These are phyloP conservation scores for Rhizophora mangle DNA, from an alignment of 345 rosid genomes.

Conservation along the genomic window DNA sequence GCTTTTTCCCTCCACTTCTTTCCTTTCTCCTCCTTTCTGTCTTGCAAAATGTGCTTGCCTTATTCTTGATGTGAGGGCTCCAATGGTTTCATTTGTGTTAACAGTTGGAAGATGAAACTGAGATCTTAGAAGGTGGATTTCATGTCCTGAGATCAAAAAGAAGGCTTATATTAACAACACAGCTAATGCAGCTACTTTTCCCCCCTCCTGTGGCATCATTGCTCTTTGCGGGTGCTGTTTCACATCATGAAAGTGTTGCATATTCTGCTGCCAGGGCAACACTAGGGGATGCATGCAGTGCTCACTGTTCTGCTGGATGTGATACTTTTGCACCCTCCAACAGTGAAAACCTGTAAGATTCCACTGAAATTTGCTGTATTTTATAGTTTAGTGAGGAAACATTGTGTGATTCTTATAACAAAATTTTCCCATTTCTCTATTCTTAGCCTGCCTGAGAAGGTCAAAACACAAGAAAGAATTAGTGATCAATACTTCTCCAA, in stretches of 20 bases:
- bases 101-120: conserved; percentile 64
- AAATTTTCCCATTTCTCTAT: not conserved
- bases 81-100: conserved; percentile 23
- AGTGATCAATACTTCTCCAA: conserved; percentile 46
- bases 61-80: conserved; percentile 5
- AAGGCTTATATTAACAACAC: conserved; percentile 72
- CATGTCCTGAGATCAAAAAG: conserved; percentile 55
- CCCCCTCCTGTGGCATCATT: conserved; percentile 51
- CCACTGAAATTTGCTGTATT: not conserved
- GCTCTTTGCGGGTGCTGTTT: conserved; percentile 44
- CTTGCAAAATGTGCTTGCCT: not conserved
- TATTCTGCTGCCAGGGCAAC: conserved; percentile 55
- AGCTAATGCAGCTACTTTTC: conserved; percentile 71
- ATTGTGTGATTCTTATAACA: not conserved
- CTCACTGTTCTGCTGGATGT: conserved; percentile 26
- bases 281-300: conserved; percentile 69
- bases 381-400: not conserved
- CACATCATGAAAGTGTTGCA: conserved; percentile 46
- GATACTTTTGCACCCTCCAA: conserved; percentile 25
- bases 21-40: not conserved
- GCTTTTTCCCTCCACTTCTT: not conserved
- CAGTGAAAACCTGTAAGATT: conserved; percentile 52
- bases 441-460: conserved; percentile 43
- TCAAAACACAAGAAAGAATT: conserved; percentile 31
- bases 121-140: conserved; percentile 42